Conservation (phyloP, 768 basidiomycete genomes). For the Lepiota subincarnata region DNA sequence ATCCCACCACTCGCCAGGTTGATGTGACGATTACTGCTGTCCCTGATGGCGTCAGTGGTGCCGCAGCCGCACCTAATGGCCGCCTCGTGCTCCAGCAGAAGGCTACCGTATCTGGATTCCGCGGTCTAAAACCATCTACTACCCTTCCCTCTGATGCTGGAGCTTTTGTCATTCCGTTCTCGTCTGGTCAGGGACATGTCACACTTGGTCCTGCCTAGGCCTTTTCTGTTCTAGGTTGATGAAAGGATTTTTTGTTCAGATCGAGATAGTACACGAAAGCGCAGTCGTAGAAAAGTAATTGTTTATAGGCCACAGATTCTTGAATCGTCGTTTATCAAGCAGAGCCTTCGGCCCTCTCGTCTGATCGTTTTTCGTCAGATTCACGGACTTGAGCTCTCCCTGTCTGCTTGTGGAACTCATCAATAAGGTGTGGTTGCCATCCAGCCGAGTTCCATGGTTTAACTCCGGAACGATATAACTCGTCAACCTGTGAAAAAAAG, state of each 20-base stretch:
- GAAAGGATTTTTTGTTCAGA: neutral
- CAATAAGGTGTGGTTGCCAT: constrained; percentile 53
- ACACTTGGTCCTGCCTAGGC: constrained; percentile 21
- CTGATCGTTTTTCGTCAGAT: constrained; percentile 13
- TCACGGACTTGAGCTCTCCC: neutral
- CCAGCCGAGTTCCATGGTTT: constrained; percentile 60
- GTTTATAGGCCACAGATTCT: neutral
- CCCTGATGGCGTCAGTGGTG: constrained; percentile 33
- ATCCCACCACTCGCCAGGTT: constrained; percentile 34
- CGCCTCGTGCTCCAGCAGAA: constrained; percentile 44
- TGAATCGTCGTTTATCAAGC: neutral
- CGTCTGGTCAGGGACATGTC: constrained; percentile 33
- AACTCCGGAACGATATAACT: constrained; percentile 64
- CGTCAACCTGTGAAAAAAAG: constrained; percentile 50
- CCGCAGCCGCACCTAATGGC: constrained; percentile 43
- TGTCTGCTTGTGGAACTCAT: constrained; percentile 32
- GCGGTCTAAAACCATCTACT: constrained; percentile 34
- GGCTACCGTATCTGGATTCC: constrained; percentile 33
- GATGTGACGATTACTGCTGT: constrained; percentile 36
- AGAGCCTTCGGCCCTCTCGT: constrained; percentile 6
- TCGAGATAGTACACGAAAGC: neutral
- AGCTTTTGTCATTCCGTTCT: constrained; percentile 42
- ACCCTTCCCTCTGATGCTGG: constrained; percentile 38
- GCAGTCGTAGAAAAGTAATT: neutral
- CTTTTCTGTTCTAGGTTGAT: neutral